phyloP scores from a whole-genome alignment of 345 rosid genomes.

The Eucalyptus globulus region DNA sequence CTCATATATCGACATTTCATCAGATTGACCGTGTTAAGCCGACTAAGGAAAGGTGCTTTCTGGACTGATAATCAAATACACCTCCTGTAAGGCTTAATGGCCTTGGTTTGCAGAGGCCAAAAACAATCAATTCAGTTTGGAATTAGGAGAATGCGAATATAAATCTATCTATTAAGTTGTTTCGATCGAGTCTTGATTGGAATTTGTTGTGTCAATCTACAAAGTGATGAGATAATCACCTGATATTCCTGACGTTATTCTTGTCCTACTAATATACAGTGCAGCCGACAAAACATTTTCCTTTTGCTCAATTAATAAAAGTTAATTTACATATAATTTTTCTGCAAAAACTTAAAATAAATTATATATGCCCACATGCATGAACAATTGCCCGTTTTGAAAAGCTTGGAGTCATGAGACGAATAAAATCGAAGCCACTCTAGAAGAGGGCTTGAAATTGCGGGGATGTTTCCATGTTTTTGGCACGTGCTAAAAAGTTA shows the following conservation, averaged over 20 bases:
- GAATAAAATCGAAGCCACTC: background rate
- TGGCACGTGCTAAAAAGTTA: background rate
- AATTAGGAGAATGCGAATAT: background rate
- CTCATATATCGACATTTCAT: background rate
- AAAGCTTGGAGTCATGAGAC: background rate
- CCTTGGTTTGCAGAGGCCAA: background rate
- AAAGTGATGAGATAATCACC: background rate
- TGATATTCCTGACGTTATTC: background rate
- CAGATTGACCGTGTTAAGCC: background rate
- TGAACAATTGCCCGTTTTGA: background rate
- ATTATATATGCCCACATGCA: background rate
- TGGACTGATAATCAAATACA: background rate
- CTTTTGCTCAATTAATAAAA: background rate
- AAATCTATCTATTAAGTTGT: background rate
- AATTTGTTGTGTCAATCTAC: background rate
- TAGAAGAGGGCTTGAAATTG: background rate
- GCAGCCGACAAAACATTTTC: background rate
- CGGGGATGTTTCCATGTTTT: background rate
- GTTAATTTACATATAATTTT: background rate
- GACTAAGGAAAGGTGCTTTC: background rate
- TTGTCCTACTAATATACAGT: background rate
- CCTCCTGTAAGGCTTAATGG: background rate
- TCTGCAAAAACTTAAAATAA: background rate
- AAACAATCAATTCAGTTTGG: background rate
- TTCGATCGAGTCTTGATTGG: background rate